Percentiles rank a stretch among this genome's conserved stretches.
These are phyloP conservation scores for Candida sanyaensis DNA, from an alignment of 1,139 yeast species.

Conservation along the genomic window DNA sequence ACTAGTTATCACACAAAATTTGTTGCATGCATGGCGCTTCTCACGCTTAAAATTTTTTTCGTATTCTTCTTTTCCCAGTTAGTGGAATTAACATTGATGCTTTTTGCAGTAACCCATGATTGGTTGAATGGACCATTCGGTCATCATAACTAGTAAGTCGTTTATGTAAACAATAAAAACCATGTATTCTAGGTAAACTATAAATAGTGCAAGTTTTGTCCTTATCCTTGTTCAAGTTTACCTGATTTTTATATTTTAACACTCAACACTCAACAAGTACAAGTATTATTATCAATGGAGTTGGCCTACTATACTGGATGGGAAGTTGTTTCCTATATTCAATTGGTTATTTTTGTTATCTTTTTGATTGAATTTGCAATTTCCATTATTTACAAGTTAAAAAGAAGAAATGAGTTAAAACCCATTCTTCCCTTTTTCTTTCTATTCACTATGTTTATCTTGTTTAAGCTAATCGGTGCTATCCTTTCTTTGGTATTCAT, in stretches of 20 bases:
- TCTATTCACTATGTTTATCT: slow-evolving; percentile 8
- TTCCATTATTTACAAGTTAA: slow-evolving; percentile 4
- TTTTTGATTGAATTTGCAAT: slow-evolving; percentile 7
- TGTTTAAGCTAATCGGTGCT: slow-evolving; percentile 14
- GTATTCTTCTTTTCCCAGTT: no score
- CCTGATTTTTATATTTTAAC: no score
- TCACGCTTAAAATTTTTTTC: background rate
- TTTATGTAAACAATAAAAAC: no score
- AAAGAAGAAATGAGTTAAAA: background rate
- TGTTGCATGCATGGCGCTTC: background rate
- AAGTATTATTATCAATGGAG: slow-evolving; percentile 1
- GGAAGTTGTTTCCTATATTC: slow-evolving; percentile 13
- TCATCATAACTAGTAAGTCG: no score
- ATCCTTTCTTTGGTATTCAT: slow-evolving; percentile 14
- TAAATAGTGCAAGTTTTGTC: no score
- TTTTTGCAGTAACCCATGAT: background rate
- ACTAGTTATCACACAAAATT: background rate
- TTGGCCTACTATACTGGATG: slow-evolving; percentile 10
- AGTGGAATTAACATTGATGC: no score
- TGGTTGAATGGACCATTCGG: no score
- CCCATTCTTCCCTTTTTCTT: slow-evolving; percentile 9
- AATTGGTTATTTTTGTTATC: slow-evolving; percentile 9
- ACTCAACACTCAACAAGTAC: background rate
- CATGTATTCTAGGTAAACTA: no score
- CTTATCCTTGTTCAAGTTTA: no score